Evolutionary conservation across 495 filamentous ascomycete species (phyloP).

Genomic region (Penicillium canariense): DNA sequence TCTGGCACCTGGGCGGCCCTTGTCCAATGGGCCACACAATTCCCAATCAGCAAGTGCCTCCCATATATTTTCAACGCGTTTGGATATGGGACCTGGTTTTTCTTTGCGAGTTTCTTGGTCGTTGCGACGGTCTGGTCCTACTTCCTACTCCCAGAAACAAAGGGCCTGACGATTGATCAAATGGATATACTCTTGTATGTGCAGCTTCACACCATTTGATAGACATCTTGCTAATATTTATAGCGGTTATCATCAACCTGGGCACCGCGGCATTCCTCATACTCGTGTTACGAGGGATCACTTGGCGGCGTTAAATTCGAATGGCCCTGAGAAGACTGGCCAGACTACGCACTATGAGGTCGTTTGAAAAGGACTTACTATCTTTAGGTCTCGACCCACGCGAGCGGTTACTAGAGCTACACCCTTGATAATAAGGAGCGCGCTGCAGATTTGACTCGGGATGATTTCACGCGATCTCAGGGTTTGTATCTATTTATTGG

Average conservation of each 20-base stretch:
- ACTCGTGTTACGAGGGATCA: neutral
- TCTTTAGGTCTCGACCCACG: neutral
- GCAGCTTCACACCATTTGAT: neutral
- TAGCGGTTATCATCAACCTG: slow-evolving; percentile 7
- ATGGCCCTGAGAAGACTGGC: neutral
- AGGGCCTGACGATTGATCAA: slow-evolving; percentile 34
- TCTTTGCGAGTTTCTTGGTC: slow-evolving; percentile 30
- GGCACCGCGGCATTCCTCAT: slow-evolving; percentile 4
- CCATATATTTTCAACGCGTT: slow-evolving; percentile 27
- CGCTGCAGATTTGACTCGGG: no score
- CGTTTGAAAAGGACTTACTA: neutral
- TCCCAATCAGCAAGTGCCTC: slow-evolving; percentile 27
- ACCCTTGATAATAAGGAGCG: no score
- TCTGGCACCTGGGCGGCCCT: slow-evolving; percentile 23
- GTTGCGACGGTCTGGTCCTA: slow-evolving; percentile 30
- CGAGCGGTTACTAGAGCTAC: no score
- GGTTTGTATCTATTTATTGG: no score
- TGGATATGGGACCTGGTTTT: slow-evolving; percentile 31
- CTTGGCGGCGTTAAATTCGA: neutral
- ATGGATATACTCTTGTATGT: slow-evolving; percentile 12
- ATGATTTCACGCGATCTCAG: no score
- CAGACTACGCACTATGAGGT: neutral
- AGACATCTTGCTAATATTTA: slow-evolving; percentile 3
- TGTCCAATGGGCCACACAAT: slow-evolving; percentile 17
- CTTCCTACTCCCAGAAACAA: slow-evolving; percentile 37